Percentiles rank a stretch among this genome's conserved stretches.
phyloP scores from a whole-genome alignment of 495 filamentous ascomycete species.

The Paragyromitra xinjiangensis region DNA sequence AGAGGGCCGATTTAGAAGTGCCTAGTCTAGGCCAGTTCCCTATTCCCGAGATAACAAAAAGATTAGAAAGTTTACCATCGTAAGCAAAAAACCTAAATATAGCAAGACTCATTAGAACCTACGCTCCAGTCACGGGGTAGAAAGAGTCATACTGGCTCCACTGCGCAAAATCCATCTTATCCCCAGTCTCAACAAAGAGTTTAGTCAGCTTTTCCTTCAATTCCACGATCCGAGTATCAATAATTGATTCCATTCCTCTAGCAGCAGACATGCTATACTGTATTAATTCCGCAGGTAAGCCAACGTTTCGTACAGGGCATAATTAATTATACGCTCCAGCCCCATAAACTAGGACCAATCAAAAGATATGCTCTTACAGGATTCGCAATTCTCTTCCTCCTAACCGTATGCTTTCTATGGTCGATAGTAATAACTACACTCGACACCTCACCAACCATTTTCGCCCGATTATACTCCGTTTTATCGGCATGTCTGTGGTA shows the following conservation, averaged over 20 bases:
- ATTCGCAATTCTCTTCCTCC: slow-evolving; percentile 66
- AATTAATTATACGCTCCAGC: not conserved
- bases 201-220: slow-evolving; percentile 61
- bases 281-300: slow-evolving; percentile 30
- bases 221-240: slow-evolving; percentile 61
- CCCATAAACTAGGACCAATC: not conserved
- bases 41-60: slow-evolving; percentile 55
- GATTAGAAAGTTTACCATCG: slow-evolving; percentile 50
- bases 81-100: slow-evolving; percentile 58
- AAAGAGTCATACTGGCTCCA: slow-evolving; percentile 63
- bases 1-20: no score
- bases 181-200: slow-evolving; percentile 60
- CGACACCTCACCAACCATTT: slow-evolving; percentile 59
- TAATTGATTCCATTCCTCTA: slow-evolving; percentile 64
- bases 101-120: slow-evolving; percentile 56
- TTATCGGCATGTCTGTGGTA: slow-evolving; percentile 40
- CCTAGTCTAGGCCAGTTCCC: no score
- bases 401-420: slow-evolving; percentile 49
- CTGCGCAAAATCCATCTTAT: slow-evolving; percentile 64
- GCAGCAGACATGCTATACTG: slow-evolving; percentile 64
- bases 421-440: not conserved
- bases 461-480: slow-evolving; percentile 7
- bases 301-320: not conserved
- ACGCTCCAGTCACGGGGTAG: slow-evolving; percentile 63
- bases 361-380: slow-evolving; percentile 58